Evolutionary conservation across 148 eudicot species (phyloP).

Genomic region (Chenopodium quinoa): DNA sequence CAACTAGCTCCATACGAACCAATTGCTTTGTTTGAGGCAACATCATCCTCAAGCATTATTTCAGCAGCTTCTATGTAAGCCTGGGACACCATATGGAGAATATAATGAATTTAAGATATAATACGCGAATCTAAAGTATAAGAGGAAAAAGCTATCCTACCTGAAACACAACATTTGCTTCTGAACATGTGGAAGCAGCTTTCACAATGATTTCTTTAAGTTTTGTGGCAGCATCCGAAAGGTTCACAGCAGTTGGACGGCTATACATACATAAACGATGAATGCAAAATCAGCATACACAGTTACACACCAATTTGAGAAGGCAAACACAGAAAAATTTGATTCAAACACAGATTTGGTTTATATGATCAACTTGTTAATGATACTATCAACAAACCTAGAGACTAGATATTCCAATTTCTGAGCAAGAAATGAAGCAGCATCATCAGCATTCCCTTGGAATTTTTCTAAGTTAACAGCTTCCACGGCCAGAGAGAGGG

Average conservation of each 20-base stretch:
- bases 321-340: not conserved
- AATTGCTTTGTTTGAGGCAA: constrained; percentile 91
- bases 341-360: not conserved
- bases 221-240: constrained; percentile 85
- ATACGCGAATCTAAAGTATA: not conserved
- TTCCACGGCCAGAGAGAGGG: constrained; percentile 91
- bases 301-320: not conserved
- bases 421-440: constrained; percentile 48
- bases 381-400: constrained; percentile 43
- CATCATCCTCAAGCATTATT: constrained; percentile 86
- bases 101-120: not conserved
- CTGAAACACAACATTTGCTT: constrained; percentile 61
- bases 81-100: constrained; percentile 30
- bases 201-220: constrained; percentile 53
- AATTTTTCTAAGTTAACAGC: constrained; percentile 46
- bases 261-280: constrained; percentile 35
- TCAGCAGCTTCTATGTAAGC: constrained; percentile 92
- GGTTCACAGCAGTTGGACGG: constrained; percentile 99
- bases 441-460: constrained; percentile 56
- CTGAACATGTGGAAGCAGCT: constrained; percentile 62
- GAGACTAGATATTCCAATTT: constrained; percentile 90
- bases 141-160: constrained; percentile 30
- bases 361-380: constrained; percentile 3
- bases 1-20: constrained; percentile 78
- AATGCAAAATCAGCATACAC: not conserved